Conservation (phyloP, 2,329 filamentous ascomycete genomes). For the Nannizzia gypsea region DNA sequence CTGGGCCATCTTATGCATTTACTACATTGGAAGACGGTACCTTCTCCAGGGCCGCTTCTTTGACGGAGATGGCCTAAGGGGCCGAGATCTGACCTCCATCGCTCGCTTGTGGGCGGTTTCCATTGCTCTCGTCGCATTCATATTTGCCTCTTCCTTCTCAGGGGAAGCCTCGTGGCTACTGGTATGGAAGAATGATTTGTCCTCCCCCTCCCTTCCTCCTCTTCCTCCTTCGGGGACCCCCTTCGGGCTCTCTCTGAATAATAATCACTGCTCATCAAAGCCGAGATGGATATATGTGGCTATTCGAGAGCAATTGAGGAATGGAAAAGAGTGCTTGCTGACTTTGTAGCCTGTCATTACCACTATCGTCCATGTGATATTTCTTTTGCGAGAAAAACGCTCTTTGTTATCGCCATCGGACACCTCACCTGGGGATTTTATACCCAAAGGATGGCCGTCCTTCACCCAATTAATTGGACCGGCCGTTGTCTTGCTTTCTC, state of each 20-base stretch:
- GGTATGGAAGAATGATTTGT: neutral
- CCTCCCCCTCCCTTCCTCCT: too few species aligned
- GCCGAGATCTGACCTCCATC: neutral
- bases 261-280: neutral
- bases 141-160: neutral
- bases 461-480: neutral
- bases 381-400: constrained; percentile 3
- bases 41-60: neutral
- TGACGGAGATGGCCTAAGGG: neutral
- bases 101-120: neutral
- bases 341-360: neutral
- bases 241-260: too few species aligned
- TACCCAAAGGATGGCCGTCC: neutral
- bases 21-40: neutral
- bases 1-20: neutral
- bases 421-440: neutral
- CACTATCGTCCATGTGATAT: neutral
- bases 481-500: neutral
- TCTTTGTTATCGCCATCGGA: neutral
- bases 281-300: neutral
- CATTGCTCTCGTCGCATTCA: neutral
- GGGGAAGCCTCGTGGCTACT: constrained; percentile 3
- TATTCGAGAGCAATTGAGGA: neutral
- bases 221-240: neutral
- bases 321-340: neutral